phyloP scores from a whole-genome alignment of 257 asterid genomes.

The Ballota nigra region DNA sequence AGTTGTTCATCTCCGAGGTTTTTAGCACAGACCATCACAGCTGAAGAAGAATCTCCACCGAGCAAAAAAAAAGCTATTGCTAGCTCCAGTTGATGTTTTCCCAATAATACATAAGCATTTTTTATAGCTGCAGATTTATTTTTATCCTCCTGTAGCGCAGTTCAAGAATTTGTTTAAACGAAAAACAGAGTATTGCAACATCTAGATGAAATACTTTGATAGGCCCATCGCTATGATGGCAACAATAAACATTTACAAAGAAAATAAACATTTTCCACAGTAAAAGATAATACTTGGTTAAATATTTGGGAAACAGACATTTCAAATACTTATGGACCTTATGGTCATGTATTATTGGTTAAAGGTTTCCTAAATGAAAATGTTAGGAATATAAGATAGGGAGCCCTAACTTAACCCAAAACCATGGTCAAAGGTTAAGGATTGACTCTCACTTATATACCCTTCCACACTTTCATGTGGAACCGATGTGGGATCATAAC shows the following conservation, averaged over 20 bases:
- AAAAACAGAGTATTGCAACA: constrained; percentile 19
- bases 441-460: too few relatives aligned
- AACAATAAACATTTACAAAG: background rate
- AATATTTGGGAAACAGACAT: background rate
- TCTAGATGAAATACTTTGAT: constrained; percentile 13
- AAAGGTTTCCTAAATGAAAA: background rate
- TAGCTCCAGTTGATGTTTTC: constrained; percentile 94
- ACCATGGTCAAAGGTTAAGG: too few relatives aligned
- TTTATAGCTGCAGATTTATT: constrained; percentile 93
- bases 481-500: too few relatives aligned
- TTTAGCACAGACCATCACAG: constrained; percentile 88
- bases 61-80: constrained; percentile 97
- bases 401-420: too few relatives aligned
- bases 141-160: constrained; percentile 68
- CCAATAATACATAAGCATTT: constrained; percentile 94
- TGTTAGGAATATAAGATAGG: too few relatives aligned
- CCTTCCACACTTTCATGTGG: too few relatives aligned
- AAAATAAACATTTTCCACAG: constrained; percentile 4
- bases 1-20: constrained; percentile 97
- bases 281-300: background rate
- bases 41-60: constrained; percentile 95
- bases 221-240: constrained; percentile 14
- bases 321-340: background rate
- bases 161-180: background rate
- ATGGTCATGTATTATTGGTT: background rate